A percentile compares a stretch with the other conserved stretches of the same genome.
Evolutionary conservation across 768 basidiomycete genomes (phyloP).

Genomic region (Boletus sensibilis): DNA sequence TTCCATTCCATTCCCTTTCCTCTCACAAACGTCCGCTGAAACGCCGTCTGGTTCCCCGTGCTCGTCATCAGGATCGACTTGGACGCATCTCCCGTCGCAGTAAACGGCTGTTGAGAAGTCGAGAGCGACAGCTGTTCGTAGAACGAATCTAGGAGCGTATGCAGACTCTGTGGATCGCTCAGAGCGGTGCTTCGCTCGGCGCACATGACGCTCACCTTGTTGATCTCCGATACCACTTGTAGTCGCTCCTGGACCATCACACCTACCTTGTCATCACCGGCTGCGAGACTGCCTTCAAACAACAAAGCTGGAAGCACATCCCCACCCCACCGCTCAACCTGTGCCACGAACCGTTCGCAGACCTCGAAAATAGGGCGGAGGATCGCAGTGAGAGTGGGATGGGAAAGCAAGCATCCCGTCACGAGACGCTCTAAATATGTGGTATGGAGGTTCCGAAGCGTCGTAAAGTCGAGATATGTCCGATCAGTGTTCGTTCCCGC

Average conservation of each 20-base stretch:
- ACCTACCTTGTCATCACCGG: slow-evolving; percentile 58
- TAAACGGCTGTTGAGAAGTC: slow-evolving; percentile 72
- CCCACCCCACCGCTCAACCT: slow-evolving; percentile 90
- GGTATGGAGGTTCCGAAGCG: slow-evolving; percentile 77
- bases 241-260: slow-evolving; percentile 70
- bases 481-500: slow-evolving; percentile 24
- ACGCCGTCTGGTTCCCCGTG: slow-evolving; percentile 46
- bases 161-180: slow-evolving; percentile 53
- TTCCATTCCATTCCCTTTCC: slow-evolving; percentile 56
- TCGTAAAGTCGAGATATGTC: slow-evolving; percentile 75
- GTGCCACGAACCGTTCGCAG: slow-evolving; percentile 84
- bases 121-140: slow-evolving; percentile 78
- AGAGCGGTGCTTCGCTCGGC: not conserved
- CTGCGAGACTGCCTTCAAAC: slow-evolving; percentile 71
- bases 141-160: slow-evolving; percentile 65
- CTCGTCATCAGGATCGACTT: slow-evolving; percentile 64
- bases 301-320: slow-evolving; percentile 83
- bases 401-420: slow-evolving; percentile 76
- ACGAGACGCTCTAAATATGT: slow-evolving; percentile 77
- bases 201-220: slow-evolving; percentile 50
- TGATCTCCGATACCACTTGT: slow-evolving; percentile 68
- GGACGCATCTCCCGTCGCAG: slow-evolving; percentile 62
- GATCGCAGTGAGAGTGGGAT: slow-evolving; percentile 56
- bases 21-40: slow-evolving; percentile 51
- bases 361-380: slow-evolving; percentile 75